Percentiles rank a stretch among this genome's conserved stretches.
Evolutionary conservation across 1,284 basidiomycete species (phyloP).

Genomic region (Kwoniella shivajii): DNA sequence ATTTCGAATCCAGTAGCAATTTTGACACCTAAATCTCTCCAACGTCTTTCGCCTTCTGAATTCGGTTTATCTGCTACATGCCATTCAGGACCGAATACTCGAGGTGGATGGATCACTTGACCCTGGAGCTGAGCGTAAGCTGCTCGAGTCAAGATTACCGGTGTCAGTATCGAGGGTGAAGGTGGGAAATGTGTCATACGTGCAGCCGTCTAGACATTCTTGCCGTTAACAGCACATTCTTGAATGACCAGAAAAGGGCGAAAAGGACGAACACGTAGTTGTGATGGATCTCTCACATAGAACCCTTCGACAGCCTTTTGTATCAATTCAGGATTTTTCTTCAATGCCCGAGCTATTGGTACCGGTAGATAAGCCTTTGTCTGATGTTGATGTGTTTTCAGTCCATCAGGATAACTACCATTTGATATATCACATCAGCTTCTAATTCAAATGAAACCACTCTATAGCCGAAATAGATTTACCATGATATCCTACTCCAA

Average conservation of each 20-base stretch:
- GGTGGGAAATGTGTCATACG: conserved; percentile 87
- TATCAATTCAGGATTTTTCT: conserved; percentile 67
- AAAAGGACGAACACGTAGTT: conserved; percentile 69
- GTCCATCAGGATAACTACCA: conserved; percentile 68
- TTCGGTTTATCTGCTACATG: conserved; percentile 29
- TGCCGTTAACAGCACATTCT: background rate
- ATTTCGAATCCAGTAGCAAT: conserved; percentile 93
- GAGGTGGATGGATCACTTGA: conserved; percentile 89
- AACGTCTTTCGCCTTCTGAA: conserved; percentile 61
- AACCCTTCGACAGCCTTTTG: conserved; percentile 87
- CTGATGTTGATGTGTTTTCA: conserved; percentile 72
- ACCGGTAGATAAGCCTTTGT: conserved; percentile 78
- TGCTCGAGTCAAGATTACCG: conserved; percentile 76
- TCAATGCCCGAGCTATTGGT: conserved; percentile 73
- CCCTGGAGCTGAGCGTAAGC: conserved; percentile 89
- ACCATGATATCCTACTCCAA: conserved; percentile 70
- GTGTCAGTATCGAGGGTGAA: conserved; percentile 62
- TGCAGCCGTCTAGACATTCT: conserved; percentile 80
- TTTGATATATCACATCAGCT: conserved; percentile 1
- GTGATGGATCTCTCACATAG: conserved; percentile 86
- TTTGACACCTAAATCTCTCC: conserved; percentile 87
- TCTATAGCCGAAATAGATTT: too few species aligned
- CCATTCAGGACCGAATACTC: conserved; percentile 70
- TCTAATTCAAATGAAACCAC: conserved; percentile 18
- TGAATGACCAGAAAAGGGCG: background rate